These are phyloP conservation scores for Thraustochytrium striatum DNA, from an alignment of 352 stramenopile genomes.

Conservation along the genomic window DNA sequence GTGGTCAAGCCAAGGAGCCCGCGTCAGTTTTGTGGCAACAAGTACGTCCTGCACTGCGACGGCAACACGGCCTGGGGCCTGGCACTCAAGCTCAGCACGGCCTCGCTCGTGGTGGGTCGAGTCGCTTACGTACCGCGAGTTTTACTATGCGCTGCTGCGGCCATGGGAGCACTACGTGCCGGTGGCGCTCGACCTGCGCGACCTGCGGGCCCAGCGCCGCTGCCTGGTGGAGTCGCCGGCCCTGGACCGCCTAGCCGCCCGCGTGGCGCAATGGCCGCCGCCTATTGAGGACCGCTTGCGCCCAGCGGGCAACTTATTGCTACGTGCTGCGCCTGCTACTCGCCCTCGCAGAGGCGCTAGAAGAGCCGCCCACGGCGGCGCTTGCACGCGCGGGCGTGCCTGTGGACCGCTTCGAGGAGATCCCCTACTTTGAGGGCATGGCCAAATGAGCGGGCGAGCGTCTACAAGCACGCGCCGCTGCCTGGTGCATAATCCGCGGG, in stretches of 20 bases:
- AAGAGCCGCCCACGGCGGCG: too few relatives aligned
- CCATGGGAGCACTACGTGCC: not conserved
- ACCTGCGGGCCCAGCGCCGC: not conserved
- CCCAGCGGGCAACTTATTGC: not conserved
- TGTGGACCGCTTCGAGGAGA: too few relatives aligned
- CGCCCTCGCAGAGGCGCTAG: too few relatives aligned
- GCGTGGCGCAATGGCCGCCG: not conserved
- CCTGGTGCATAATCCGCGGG: too few relatives aligned
- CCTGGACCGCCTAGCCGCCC: not conserved
- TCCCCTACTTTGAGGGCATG: too few relatives aligned
- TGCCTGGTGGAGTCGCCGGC: not conserved
- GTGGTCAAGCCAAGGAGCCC: too few relatives aligned
- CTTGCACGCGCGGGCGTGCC: too few relatives aligned
- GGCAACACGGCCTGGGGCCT: not conserved
- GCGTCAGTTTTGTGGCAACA: not conserved
- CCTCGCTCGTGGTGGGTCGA: not conserved
- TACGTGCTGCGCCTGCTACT: not conserved
- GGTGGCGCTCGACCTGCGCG: not conserved
- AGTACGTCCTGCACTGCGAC: not conserved
- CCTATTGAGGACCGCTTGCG: too few relatives aligned
- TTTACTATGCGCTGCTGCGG: not conserved
- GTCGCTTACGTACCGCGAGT: not conserved
- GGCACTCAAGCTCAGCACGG: not conserved
- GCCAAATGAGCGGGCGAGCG: too few relatives aligned
- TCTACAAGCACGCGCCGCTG: too few relatives aligned